Conservation (phyloP, 345 rosid species). For the Acer campestre region DNA sequence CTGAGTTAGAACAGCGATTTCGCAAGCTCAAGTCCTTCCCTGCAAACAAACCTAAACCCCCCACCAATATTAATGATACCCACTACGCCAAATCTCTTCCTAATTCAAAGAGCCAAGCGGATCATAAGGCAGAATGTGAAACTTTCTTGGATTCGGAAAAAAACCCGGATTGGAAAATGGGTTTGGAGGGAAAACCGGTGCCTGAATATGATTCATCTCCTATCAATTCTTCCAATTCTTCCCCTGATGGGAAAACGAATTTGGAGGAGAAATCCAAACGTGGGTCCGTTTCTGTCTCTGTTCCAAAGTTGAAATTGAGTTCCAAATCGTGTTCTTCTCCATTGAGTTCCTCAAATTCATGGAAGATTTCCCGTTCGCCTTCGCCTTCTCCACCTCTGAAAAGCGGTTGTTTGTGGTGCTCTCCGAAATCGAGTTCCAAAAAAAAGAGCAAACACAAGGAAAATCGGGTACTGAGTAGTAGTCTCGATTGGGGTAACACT, state of each 20-base stretch:
- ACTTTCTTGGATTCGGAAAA: background rate
- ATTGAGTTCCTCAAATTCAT: slow-evolving; percentile 26
- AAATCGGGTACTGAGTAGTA: slow-evolving; percentile 23
- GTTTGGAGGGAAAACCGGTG: slow-evolving; percentile 14
- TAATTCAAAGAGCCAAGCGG: slow-evolving; percentile 28
- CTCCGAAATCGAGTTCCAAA: slow-evolving; percentile 43
- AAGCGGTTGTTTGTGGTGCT: slow-evolving; percentile 69
- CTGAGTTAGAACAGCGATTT: slow-evolving; percentile 76
- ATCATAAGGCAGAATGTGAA: background rate
- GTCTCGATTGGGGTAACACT: slow-evolving; percentile 36
- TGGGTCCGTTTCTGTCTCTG: slow-evolving; percentile 26
- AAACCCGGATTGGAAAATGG: slow-evolving; percentile 24
- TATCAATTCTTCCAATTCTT: slow-evolving; percentile 19
- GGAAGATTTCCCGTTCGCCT: slow-evolving; percentile 10
- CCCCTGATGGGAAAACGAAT: slow-evolving; percentile 18
- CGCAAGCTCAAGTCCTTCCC: slow-evolving; percentile 76
- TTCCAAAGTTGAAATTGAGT: slow-evolving; percentile 10
- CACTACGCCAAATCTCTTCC: background rate
- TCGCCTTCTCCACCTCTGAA: slow-evolving; percentile 58
- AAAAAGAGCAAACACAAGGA: slow-evolving; percentile 39
- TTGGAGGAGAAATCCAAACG: slow-evolving; percentile 28
- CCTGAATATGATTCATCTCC: slow-evolving; percentile 13
- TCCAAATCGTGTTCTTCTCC: slow-evolving; percentile 24
- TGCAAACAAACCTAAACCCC: slow-evolving; percentile 25
- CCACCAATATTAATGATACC: background rate